Evolutionary conservation across 345 rosid genomes (phyloP).

Genomic region (Salix suchowensis): DNA sequence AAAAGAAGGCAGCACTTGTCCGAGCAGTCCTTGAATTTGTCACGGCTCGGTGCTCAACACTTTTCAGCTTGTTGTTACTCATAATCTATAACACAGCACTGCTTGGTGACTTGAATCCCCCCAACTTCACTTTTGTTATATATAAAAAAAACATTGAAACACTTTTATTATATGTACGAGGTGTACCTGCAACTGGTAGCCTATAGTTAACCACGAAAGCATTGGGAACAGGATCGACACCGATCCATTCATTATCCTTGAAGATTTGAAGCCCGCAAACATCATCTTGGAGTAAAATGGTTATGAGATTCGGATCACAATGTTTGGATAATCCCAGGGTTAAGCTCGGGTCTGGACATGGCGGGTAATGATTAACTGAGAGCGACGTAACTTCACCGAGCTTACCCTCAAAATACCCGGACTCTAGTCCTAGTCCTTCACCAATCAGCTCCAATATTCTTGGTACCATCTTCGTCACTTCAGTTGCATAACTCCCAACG

Average conservation of each 20-base stretch:
- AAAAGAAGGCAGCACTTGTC: conserved; percentile 20
- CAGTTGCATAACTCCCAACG: conserved; percentile 10
- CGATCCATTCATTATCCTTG: conserved; percentile 26
- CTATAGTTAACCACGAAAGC: conserved; percentile 33
- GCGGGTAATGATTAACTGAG: neutral
- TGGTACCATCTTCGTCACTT: conserved; percentile 16
- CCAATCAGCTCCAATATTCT: conserved; percentile 19
- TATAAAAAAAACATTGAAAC: too few species aligned
- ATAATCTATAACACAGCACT: conserved; percentile 12
- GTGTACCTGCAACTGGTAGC: conserved; percentile 12
- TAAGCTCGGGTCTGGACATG: neutral
- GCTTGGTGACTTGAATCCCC: too few species aligned
- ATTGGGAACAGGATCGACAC: conserved; percentile 24
- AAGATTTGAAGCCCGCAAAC: conserved; percentile 21
- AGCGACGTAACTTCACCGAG: neutral
- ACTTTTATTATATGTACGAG: neutral
- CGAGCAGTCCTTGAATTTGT: neutral
- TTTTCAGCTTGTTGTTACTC: conserved; percentile 28
- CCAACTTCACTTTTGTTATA: too few species aligned
- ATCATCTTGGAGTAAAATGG: conserved; percentile 22
- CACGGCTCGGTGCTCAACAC: conserved; percentile 27
- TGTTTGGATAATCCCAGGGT: neutral
- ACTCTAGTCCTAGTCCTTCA: conserved; percentile 17
- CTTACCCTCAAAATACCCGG: neutral
- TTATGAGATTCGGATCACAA: conserved; percentile 5